A percentile compares a stretch with the other conserved stretches of the same genome.
Evolutionary conservation across 192 early-diverging fungal species (phyloP).

Genomic region (Podila clonocystis): DNA sequence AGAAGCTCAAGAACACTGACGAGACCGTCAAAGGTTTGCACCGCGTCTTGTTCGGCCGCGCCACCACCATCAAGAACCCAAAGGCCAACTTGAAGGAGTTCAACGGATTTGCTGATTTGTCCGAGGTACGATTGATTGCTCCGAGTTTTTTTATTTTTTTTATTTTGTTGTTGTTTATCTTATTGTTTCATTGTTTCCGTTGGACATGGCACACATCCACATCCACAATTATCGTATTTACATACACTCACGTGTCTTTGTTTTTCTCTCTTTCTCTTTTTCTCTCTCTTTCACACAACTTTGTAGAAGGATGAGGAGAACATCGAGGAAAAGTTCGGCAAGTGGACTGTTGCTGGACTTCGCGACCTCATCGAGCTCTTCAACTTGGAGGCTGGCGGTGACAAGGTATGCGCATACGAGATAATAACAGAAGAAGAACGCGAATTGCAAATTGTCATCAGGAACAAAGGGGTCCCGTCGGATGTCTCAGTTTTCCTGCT

Average conservation of each 20-base stretch:
- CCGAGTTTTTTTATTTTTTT: background rate
- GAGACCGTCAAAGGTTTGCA: slow-evolving; percentile 41
- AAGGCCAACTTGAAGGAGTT: slow-evolving; percentile 46
- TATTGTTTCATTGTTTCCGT: background rate
- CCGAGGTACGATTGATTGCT: slow-evolving; percentile 11
- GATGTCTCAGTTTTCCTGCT: too few relatives aligned
- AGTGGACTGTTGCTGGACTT: slow-evolving; percentile 48
- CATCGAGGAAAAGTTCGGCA: slow-evolving; percentile 46
- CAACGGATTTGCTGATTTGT: slow-evolving; percentile 32
- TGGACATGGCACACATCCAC: background rate
- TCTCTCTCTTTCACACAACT: background rate
- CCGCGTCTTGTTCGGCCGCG: slow-evolving; percentile 34
- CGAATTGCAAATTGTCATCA: background rate
- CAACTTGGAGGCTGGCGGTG: slow-evolving; percentile 44
- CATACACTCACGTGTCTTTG: background rate
- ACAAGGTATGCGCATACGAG: slow-evolving; percentile 27
- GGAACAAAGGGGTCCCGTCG: too few relatives aligned
- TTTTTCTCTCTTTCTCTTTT: background rate
- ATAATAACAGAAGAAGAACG: background rate
- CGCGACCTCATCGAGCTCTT: slow-evolving; percentile 47
- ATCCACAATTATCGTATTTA: background rate
- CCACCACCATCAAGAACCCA: slow-evolving; percentile 25
- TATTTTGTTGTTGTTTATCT: background rate
- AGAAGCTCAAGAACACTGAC: slow-evolving; percentile 43
- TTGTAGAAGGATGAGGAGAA: slow-evolving; percentile 42